Percentiles rank a stretch among this genome's conserved stretches.
Evolutionary conservation across 805 yeast genomes (phyloP).

Genomic region (Nakazawaea peltata): DNA sequence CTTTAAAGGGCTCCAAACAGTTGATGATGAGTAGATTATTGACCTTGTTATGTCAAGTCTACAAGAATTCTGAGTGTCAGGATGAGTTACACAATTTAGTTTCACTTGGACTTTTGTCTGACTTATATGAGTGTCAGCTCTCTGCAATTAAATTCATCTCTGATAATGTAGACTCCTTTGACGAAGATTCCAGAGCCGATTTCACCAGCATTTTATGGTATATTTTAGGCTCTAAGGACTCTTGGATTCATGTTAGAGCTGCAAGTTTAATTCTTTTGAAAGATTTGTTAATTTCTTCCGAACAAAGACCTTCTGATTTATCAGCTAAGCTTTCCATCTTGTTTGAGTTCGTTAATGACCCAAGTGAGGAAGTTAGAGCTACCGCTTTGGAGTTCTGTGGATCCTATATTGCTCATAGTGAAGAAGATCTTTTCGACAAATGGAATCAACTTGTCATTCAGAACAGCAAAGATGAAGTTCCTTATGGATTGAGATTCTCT

Average conservation of each 20-base stretch:
- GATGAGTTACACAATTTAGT: slow-evolving; percentile 21
- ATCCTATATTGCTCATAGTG: slow-evolving; percentile 21
- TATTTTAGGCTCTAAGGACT: slow-evolving; percentile 14
- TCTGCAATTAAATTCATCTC: slow-evolving; percentile 25
- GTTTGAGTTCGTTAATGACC: slow-evolving; percentile 19
- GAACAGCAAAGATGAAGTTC: slow-evolving; percentile 37
- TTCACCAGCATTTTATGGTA: slow-evolving; percentile 16
- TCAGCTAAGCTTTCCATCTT: slow-evolving; percentile 20
- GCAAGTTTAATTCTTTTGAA: slow-evolving; percentile 28
- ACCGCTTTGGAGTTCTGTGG: slow-evolving; percentile 48
- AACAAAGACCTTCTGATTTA: slow-evolving; percentile 10
- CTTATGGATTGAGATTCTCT: slow-evolving; percentile 36
- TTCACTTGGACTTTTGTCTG: slow-evolving; percentile 27
- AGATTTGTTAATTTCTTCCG: slow-evolving; percentile 12
- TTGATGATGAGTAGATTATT: slow-evolving; percentile 29
- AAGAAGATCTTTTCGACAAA: slow-evolving; percentile 11
- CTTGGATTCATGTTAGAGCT: slow-evolving; percentile 40
- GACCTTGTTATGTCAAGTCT: slow-evolving; percentile 20
- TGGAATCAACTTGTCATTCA: slow-evolving; percentile 33
- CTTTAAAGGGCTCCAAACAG: slow-evolving; percentile 43
- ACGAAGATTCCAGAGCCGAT: background rate
- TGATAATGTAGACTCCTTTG: slow-evolving; percentile 4
- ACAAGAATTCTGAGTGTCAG: slow-evolving; percentile 11
- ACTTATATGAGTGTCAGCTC: slow-evolving; percentile 36
- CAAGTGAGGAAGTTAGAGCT: slow-evolving; percentile 38